These are phyloP conservation scores for Zalaria obscura DNA, from an alignment of 2,329 filamentous ascomycete genomes.

Conservation along the genomic window DNA sequence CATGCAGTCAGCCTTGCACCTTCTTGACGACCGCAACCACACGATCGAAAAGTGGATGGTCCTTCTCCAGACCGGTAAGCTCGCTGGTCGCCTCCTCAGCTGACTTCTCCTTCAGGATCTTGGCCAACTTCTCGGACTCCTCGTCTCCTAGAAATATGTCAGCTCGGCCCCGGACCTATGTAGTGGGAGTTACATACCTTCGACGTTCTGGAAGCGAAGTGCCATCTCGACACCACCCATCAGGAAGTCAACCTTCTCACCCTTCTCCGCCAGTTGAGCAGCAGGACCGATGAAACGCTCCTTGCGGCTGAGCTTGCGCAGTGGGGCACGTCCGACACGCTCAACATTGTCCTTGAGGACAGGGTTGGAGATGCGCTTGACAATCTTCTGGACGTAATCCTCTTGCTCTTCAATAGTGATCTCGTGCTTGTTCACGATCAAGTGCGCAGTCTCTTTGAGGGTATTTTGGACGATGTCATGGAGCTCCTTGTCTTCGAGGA, in stretches of 20 bases:
- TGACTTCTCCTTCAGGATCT: conserved; percentile 63
- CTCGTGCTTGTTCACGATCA: conserved; percentile 78
- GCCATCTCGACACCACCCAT: conserved; percentile 80
- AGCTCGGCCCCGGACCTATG: no score
- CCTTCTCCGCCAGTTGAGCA: conserved; percentile 72
- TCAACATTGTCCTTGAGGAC: conserved; percentile 85
- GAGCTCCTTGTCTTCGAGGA: conserved; percentile 68
- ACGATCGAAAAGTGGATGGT: conserved; percentile 63
- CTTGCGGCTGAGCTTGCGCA: conserved; percentile 87
- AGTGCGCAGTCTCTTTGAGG: conserved; percentile 68
- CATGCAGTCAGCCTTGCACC: conserved; percentile 43
- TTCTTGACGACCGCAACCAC: conserved; percentile 68
- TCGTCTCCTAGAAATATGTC: conserved; percentile 41
- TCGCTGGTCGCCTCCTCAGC: conserved; percentile 64
- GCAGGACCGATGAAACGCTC: conserved; percentile 94
- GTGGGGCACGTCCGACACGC: conserved; percentile 85
- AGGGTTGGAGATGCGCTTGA: conserved; percentile 85
- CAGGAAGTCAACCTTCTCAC: conserved; percentile 56
- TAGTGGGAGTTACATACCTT: conserved; percentile 31
- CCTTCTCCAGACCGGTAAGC: conserved; percentile 65
- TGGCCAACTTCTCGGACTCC: conserved; percentile 72
- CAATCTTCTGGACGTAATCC: conserved; percentile 82
- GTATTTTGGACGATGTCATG: conserved; percentile 65
- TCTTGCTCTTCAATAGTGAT: conserved; percentile 64
- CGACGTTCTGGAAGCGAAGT: conserved; percentile 88